Evolutionary conservation across 2,329 filamentous ascomycete genomes (phyloP).

Genomic region (Emergomyces orientalis): DNA sequence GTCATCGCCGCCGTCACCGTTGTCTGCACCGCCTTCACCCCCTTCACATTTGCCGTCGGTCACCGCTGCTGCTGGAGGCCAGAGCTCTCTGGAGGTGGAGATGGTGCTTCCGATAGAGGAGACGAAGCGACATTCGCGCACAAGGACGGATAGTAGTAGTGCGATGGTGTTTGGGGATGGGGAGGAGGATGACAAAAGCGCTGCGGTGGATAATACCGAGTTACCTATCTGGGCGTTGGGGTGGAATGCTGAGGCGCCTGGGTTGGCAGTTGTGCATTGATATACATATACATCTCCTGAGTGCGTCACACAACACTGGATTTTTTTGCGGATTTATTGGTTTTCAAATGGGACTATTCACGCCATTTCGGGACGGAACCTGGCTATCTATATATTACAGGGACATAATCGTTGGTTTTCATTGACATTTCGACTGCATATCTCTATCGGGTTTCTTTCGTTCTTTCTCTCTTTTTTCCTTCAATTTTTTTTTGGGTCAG

Average conservation of each 20-base stretch:
- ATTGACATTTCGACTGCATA: neutral
- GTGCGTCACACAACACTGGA: neutral
- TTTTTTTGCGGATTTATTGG: neutral
- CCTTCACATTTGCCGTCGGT: neutral
- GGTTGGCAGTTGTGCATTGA: slow-evolving; percentile 31
- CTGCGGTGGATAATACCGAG: slow-evolving; percentile 44
- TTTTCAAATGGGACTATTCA: neutral
- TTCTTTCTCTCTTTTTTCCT: neutral
- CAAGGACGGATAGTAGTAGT: slow-evolving; percentile 37
- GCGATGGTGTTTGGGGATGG: slow-evolving; percentile 38
- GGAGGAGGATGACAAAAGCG: slow-evolving; percentile 29
- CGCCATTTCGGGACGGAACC: neutral
- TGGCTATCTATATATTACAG: neutral
- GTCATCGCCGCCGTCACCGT: slow-evolving; percentile 3
- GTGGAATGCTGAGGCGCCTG: slow-evolving; percentile 35
- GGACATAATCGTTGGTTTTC: neutral
- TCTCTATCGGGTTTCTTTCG: neutral
- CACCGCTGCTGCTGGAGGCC: neutral
- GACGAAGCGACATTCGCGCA: slow-evolving; percentile 30
- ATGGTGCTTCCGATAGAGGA: slow-evolving; percentile 13
- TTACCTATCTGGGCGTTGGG: slow-evolving; percentile 36
- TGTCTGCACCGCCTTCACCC: neutral
- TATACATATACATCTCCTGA: neutral
- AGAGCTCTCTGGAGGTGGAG: slow-evolving; percentile 16
- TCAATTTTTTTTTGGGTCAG: neutral